Percentiles rank a stretch among this genome's conserved stretches.
These are phyloP conservation scores for Lasiodiplodia theobromae DNA, from an alignment of 2,329 filamentous ascomycete species.

Conservation along the genomic window DNA sequence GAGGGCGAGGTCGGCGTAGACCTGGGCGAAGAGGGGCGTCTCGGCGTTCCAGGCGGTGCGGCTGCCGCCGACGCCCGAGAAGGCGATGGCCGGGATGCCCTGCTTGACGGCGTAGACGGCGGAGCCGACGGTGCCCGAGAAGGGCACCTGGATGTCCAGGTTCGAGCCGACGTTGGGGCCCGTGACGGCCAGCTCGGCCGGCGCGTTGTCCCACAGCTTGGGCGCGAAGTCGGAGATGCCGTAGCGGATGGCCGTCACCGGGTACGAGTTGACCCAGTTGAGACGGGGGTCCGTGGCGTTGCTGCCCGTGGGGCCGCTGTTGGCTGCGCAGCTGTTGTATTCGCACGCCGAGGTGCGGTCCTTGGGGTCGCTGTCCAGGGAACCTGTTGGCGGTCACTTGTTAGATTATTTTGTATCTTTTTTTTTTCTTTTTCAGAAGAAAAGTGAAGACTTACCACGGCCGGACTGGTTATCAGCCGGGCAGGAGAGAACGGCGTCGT, in stretches of 20 bases:
- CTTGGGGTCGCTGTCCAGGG: conserved; percentile 57
- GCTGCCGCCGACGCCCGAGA: conserved; percentile 63
- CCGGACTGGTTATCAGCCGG: conserved; percentile 73
- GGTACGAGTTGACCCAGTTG: conserved; percentile 77
- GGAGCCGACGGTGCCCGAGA: conserved; percentile 74
- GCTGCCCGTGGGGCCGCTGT: conserved; percentile 62
- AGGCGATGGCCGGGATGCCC: conserved; percentile 71
- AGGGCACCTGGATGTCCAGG: conserved; percentile 61
- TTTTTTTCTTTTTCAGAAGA: background rate
- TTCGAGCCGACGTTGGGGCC: conserved; percentile 71
- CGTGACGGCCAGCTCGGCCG: conserved; percentile 69
- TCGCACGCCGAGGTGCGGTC: conserved; percentile 61
- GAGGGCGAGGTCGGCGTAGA: conserved; percentile 71
- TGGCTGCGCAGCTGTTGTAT: conserved; percentile 66
- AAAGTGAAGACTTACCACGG: conserved; percentile 52
- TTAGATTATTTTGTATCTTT: background rate
- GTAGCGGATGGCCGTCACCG: conserved; percentile 68
- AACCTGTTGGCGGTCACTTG: conserved; percentile 53
- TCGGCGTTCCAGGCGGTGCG: conserved; percentile 62
- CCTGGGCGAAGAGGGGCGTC: conserved; percentile 58
- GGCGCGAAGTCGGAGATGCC: conserved; percentile 66
- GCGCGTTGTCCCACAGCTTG: conserved; percentile 59
- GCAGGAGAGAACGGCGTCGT: conserved; percentile 69
- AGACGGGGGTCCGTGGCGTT: conserved; percentile 65
- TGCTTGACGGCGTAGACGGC: conserved; percentile 64